Percentiles rank a stretch among this genome's conserved stretches.
Conservation (phyloP, 2,329 filamentous ascomycete species). For the Aspergillus sp. region DNA sequence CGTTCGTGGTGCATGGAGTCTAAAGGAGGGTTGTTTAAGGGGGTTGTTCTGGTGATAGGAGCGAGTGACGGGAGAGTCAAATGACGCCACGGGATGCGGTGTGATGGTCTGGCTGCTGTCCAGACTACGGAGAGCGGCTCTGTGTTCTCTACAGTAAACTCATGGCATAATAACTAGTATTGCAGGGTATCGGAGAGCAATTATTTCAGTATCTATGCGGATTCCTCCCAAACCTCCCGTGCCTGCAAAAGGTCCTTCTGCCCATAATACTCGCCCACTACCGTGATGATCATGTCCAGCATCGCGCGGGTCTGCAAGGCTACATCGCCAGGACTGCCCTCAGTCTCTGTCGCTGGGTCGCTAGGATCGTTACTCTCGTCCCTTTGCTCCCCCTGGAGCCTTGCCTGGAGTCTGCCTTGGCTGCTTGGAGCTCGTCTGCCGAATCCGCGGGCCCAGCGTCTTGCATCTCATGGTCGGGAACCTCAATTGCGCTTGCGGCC, state of each 20-base stretch:
- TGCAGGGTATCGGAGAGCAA: too few relatives aligned
- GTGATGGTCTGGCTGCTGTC: too few relatives aligned
- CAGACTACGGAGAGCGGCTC: too few relatives aligned
- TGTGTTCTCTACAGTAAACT: too few relatives aligned
- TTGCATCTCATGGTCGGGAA: constrained; percentile 9
- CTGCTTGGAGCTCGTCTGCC: constrained; percentile 39
- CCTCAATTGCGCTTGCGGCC: constrained; percentile 1
- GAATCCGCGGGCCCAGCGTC: constrained; percentile 10
- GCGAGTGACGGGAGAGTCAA: too few relatives aligned
- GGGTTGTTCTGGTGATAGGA: too few relatives aligned
- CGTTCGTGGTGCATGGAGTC: too few relatives aligned
- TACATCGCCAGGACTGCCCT: constrained; percentile 15
- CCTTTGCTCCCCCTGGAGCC: constrained; percentile 16
- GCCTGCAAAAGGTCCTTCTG: constrained; percentile 77
- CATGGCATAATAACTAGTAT: too few relatives aligned
- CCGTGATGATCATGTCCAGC: constrained; percentile 82
- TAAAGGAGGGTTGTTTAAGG: too few relatives aligned
- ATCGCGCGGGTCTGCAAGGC: constrained; percentile 49
- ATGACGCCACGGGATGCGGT: too few relatives aligned
- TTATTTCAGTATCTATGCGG: neutral
- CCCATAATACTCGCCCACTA: constrained; percentile 81
- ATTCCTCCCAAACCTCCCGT: constrained; percentile 47
- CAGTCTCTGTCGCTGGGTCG: constrained; percentile 12
- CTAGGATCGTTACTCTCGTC: constrained; percentile 16
- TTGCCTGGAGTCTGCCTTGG: constrained; percentile 41